Percentiles rank a stretch among this genome's conserved stretches.
These are phyloP conservation scores for Fraxinus baroniana DNA, from an alignment of 305 asterid genomes.

Conservation along the genomic window DNA sequence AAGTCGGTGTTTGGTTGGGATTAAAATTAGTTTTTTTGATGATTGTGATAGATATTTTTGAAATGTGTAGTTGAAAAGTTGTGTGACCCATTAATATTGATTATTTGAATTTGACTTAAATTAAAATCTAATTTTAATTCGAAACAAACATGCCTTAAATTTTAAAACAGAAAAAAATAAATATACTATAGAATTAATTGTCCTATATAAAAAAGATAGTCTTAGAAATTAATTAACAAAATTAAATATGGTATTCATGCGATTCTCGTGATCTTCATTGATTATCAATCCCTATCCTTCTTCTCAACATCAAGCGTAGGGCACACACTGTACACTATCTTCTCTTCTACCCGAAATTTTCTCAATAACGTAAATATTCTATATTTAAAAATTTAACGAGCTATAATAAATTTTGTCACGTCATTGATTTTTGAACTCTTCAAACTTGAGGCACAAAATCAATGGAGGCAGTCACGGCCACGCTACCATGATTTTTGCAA, in stretches of 20 bases:
- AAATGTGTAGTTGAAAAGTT: no score
- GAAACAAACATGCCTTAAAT: not conserved
- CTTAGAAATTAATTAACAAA: not conserved
- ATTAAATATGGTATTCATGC: not conserved
- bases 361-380: not conserved
- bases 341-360: not conserved
- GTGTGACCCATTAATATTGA: no score
- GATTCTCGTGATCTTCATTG: not conserved
- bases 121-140: no score
- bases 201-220: not conserved
- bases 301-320: not conserved
- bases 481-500: conserved; percentile 53
- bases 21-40: no score
- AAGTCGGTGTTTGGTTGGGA: no score
- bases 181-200: not conserved
- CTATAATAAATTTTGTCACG: not conserved
- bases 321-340: not conserved
- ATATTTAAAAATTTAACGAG: not conserved
- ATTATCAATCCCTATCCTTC: not conserved
- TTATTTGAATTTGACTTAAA: no score
- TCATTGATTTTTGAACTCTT: not conserved
- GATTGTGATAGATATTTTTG: no score
- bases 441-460: conserved; percentile 27
- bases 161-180: not conserved
- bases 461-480: conserved; percentile 39